Evolutionary conservation across 345 rosid species (phyloP), one percentile per base, ranked within the genome.

Genomic region (Combretum micranthum): DNA sequence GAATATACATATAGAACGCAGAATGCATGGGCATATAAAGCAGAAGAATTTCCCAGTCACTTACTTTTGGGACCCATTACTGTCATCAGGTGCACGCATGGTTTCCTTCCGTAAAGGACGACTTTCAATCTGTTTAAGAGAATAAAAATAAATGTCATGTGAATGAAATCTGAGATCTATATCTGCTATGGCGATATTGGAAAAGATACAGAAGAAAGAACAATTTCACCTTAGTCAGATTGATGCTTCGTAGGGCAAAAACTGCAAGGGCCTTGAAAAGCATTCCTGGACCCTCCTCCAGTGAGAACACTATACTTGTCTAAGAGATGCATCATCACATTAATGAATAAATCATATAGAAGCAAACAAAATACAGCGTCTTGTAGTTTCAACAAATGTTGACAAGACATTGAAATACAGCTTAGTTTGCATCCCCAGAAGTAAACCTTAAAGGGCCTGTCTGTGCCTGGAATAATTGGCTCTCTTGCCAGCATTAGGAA

Each of bases 241-340:
- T 93, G 64, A 93, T 82, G 68, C 85, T 75, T 66, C 97, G 76
- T 26, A 85, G 77, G 55, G 99, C 91, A 82, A 93, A 93, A 58
- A 90, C 97, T 57, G 97, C 96, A 71, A 93, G 97, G 59, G 97
- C 97, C 79, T 93, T 93, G 79, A 93, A 93, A 69, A 93, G 97
- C 52, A 84, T 73, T 49, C 99, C 99, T 43, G 99, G 96, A 55
- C 99, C 99, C 72, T 87, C n/a, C 80, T 89, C 99, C 59, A 89
- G 77, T 9, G 99, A 85, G 77, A 93, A 93, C 39, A 90, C 99
- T 66, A 87, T 85, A 69, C 96, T 91, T 21, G 98, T 88, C 98
- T 91, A 75, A 50, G 59, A 73, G 56, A 55, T 48, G 49, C 72
- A 62, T 45, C 64, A 42, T 44, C 32, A 25, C 32, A 25, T 3